Conservation (phyloP, 1,284 basidiomycete genomes). For the Exobasidium rhododendri region DNA sequence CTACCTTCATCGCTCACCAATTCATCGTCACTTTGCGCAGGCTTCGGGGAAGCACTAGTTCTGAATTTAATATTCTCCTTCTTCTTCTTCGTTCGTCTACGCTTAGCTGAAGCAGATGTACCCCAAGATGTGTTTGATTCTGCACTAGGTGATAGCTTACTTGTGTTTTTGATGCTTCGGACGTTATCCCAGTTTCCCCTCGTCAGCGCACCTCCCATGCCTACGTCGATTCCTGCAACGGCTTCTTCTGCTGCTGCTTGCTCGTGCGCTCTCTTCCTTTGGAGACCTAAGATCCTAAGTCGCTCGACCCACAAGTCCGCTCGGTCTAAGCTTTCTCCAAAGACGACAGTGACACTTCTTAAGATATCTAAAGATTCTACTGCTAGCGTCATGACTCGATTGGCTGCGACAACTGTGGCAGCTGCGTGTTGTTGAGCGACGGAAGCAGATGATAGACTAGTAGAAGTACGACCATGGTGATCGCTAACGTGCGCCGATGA, state of each 20-base stretch:
- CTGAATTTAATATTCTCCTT: background rate
- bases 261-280: slow-evolving; percentile 44
- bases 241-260: slow-evolving; percentile 19
- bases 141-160: slow-evolving; percentile 11
- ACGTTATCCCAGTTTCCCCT: slow-evolving; percentile 15
- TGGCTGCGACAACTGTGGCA: slow-evolving; percentile 64
- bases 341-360: slow-evolving; percentile 76
- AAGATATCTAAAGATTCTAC: slow-evolving; percentile 90
- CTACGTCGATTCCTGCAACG: slow-evolving; percentile 12
- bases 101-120: slow-evolving; percentile 15
- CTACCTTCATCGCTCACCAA: slow-evolving; percentile 7
- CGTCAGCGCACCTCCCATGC: slow-evolving; percentile 11
- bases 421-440: slow-evolving; percentile 27
- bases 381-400: slow-evolving; percentile 75
- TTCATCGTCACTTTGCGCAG: background rate
- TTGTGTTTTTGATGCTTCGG: slow-evolving; percentile 12
- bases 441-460: slow-evolving; percentile 1
- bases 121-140: slow-evolving; percentile 13
- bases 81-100: slow-evolving; percentile 6
- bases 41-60: background rate
- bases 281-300: slow-evolving; percentile 40
- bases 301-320: slow-evolving; percentile 72
- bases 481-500: slow-evolving; percentile 34
- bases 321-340: slow-evolving; percentile 79
- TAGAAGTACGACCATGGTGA: slow-evolving; percentile 22